phyloP scores from a whole-genome alignment of 345 rosid species.

The Eutrema heterophyllum region DNA sequence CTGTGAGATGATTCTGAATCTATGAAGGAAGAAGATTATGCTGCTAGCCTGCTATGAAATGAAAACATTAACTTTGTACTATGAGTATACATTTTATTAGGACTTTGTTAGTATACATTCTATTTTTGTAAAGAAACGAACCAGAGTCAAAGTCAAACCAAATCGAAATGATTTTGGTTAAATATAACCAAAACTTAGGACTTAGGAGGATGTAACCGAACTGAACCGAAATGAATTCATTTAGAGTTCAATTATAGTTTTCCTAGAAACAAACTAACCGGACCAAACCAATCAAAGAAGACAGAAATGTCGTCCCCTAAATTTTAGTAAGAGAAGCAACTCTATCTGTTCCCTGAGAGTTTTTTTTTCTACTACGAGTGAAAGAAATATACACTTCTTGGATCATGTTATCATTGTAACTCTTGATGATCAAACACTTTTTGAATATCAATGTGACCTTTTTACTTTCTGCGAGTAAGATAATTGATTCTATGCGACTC shows the following conservation, averaged over 20 bases:
- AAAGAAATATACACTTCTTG: constrained; percentile 19
- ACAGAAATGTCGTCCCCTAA: no score
- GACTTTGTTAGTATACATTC: no score
- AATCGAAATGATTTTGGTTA: no score
- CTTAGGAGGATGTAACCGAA: no score
- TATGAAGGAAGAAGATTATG: background rate
- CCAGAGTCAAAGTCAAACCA: no score
- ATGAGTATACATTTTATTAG: no score
- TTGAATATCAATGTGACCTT: background rate
- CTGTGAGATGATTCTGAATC: constrained; percentile 16
- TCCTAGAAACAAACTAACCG: no score
- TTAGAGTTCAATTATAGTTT: no score
- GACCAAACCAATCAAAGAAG: background rate
- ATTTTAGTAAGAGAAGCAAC: background rate
- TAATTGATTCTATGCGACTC: background rate
- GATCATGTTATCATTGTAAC: constrained; percentile 38
- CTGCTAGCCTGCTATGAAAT: no score
- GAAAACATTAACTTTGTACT: no score
- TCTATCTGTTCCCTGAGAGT: constrained; percentile 31
- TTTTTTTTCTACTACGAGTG: constrained; percentile 25
- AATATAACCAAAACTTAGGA: background rate
- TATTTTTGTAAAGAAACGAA: no score
- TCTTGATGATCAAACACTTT: constrained; percentile 27
- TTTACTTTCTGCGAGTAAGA: background rate
- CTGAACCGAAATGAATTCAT: no score